Evolutionary conservation across 768 basidiomycete species (phyloP).

Genomic region (Rhodotorula paludigena): DNA sequence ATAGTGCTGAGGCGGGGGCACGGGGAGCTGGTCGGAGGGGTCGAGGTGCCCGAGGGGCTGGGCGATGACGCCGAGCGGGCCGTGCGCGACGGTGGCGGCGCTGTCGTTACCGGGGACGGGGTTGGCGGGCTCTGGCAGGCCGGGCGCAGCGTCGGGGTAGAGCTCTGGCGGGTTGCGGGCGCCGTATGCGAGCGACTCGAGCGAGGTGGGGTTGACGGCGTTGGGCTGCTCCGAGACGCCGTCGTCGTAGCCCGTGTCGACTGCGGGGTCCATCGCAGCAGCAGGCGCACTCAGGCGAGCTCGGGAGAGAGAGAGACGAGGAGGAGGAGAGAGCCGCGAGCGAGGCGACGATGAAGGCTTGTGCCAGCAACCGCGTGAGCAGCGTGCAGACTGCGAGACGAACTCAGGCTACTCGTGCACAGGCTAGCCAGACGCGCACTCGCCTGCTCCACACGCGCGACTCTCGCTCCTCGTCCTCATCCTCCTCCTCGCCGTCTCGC

Average conservation of each 20-base stretch:
- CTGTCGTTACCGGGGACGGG: slow-evolving; percentile 24
- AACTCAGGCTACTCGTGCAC: neutral
- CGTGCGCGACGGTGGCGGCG: neutral
- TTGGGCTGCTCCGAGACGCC: slow-evolving; percentile 10
- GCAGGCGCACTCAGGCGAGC: neutral
- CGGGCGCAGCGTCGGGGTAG: slow-evolving; percentile 11
- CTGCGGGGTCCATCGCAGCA: slow-evolving; percentile 22
- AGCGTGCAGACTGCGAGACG: too few relatives aligned
- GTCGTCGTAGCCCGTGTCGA: slow-evolving; percentile 9
- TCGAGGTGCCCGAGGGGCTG: neutral
- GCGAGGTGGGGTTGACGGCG: slow-evolving; percentile 6
- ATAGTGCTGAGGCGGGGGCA: neutral
- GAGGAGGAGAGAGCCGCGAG: neutral
- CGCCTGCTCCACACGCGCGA: neutral
- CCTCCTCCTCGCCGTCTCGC: too few relatives aligned
- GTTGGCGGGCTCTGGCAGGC: slow-evolving; percentile 8
- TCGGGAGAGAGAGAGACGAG: neutral
- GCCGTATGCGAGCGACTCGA: slow-evolving; percentile 9
- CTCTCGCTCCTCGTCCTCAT: neutral
- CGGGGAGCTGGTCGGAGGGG: neutral
- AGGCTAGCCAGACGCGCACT: neutral
- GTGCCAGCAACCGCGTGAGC: neutral
- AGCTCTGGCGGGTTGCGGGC: slow-evolving; percentile 14
- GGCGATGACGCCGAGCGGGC: neutral
- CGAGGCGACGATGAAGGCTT: neutral